Evolutionary conservation across 768 basidiomycete species (phyloP).

Genomic region (Phanerochaete sordida): DNA sequence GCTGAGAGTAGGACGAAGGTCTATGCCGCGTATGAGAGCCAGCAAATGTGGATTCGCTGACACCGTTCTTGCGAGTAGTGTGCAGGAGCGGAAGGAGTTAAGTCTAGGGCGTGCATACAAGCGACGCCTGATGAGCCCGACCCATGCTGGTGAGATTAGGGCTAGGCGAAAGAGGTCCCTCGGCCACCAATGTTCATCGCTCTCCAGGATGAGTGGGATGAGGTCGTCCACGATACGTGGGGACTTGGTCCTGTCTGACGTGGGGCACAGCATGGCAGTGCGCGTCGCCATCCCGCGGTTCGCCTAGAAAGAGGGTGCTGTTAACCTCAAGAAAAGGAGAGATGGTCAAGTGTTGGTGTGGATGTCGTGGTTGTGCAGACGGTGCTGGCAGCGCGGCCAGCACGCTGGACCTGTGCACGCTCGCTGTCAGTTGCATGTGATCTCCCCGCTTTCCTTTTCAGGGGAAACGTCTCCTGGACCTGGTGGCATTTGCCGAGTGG

Average conservation of each 20-base stretch:
- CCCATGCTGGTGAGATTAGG: constrained; percentile 48
- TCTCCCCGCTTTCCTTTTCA: not conserved
- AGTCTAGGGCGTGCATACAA: constrained; percentile 44
- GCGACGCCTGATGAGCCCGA: constrained; percentile 37
- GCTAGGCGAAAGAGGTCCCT: constrained; percentile 46
- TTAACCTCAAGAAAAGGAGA: not conserved
- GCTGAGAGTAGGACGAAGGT: constrained; percentile 33
- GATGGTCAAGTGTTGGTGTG: not conserved
- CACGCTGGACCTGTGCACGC: constrained; percentile 1
- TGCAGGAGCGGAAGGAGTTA: constrained; percentile 38
- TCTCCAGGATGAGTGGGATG: constrained; percentile 48
- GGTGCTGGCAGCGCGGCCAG: constrained; percentile 5
- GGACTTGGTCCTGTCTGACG: not conserved
- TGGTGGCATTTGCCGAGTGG: not conserved
- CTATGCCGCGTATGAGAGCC: constrained; percentile 37
- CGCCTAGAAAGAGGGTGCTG: too few species aligned
- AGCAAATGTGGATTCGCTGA: constrained; percentile 32
- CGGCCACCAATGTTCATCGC: constrained; percentile 50
- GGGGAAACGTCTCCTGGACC: not conserved
- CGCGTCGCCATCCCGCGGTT: not conserved
- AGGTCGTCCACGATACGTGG: constrained; percentile 46
- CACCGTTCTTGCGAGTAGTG: constrained; percentile 40
- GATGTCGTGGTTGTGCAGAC: not conserved
- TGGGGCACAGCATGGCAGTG: not conserved
- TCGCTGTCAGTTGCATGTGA: not conserved